Conservation (phyloP, 148 eudicot genomes). For the Selenicereus undatus region DNA sequence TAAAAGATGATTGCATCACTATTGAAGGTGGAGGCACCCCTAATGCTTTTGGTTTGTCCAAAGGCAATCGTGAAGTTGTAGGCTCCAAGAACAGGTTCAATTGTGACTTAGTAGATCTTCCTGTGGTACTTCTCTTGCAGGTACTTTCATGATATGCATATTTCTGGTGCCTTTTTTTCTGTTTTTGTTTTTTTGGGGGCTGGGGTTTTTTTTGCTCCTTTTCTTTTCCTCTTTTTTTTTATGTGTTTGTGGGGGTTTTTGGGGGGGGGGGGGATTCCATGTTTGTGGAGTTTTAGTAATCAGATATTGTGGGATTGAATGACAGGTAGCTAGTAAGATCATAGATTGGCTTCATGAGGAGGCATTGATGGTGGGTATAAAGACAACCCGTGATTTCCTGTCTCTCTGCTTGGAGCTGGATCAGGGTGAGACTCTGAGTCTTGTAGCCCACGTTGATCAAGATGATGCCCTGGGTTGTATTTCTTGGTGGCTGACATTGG, state of each 20-base stretch:
- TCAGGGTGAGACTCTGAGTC: constrained; percentile 68
- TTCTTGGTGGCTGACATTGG: constrained; percentile 91
- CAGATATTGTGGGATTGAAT: background rate
- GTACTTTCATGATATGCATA: constrained; percentile 27
- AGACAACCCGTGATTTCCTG: constrained; percentile 65
- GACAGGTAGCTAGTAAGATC: constrained; percentile 80
- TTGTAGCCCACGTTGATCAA: constrained; percentile 82
- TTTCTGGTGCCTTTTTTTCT: too few species aligned
- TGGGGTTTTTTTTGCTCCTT: too few species aligned
- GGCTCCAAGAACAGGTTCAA: constrained; percentile 56
- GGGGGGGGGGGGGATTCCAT: background rate
- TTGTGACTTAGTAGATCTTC: constrained; percentile 77
- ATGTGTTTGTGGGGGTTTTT: too few species aligned
- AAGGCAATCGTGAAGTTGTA: constrained; percentile 44
- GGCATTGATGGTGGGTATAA: constrained; percentile 72
- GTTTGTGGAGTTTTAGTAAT: background rate
- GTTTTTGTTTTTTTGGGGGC: background rate
- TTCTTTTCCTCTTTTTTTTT: too few species aligned
- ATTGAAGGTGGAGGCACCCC: constrained; percentile 91
- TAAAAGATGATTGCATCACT: constrained; percentile 77
- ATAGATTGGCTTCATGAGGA: constrained; percentile 90
- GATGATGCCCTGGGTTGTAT: constrained; percentile 70
- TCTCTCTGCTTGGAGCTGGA: constrained; percentile 73
- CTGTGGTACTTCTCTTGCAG: constrained; percentile 81
- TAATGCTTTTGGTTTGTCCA: constrained; percentile 68